Percentiles rank a stretch among this genome's conserved stretches.
These are phyloP conservation scores for Arabidopsis hybrid DNA, from an alignment of 441 rosid species.

Conservation along the genomic window DNA sequence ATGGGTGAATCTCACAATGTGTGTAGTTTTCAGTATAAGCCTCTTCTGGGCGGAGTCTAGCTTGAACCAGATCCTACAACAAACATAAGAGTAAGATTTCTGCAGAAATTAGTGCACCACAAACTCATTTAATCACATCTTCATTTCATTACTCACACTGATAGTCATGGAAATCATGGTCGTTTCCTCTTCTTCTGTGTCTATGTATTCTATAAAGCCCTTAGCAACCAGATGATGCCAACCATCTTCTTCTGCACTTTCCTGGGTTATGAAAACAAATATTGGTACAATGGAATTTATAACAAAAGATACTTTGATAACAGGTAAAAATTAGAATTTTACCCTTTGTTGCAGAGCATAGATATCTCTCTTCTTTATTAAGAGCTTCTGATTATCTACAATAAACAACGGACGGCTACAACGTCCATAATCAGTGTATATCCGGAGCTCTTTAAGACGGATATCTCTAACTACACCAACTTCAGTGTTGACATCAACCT, in stretches of 20 bases:
- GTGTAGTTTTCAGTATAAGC: constrained; percentile 91
- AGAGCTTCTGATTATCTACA: constrained; percentile 93
- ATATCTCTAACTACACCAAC: constrained; percentile 98
- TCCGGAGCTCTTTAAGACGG: constrained; percentile 84
- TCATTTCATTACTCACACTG: constrained; percentile 62
- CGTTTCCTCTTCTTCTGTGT: constrained; percentile 99
- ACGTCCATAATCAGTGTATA: constrained; percentile 98
- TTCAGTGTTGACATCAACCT: constrained; percentile 99
- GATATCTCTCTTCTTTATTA: constrained; percentile 88
- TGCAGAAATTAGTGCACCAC: constrained; percentile 1
- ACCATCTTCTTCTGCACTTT: constrained; percentile 84
- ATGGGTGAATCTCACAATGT: constrained; percentile 99
- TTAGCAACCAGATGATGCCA: constrained; percentile 94
- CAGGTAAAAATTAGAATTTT: constrained; percentile 25
- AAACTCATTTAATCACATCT: constrained; percentile 11
- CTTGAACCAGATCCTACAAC: constrained; percentile 92
- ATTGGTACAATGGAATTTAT: constrained; percentile 5
- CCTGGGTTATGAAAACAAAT: constrained; percentile 55
- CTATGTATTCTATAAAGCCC: constrained; percentile 93
- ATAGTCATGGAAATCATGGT: constrained; percentile 99
- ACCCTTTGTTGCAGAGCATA: constrained; percentile 91
- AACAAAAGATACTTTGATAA: constrained; percentile 6
- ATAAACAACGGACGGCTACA: constrained; percentile 98
- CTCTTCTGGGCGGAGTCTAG: constrained; percentile 76
- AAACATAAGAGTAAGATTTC: constrained; percentile 29